Conservation (phyloP, 495 filamentous ascomycete genomes). For the Neurospora sp. region DNA sequence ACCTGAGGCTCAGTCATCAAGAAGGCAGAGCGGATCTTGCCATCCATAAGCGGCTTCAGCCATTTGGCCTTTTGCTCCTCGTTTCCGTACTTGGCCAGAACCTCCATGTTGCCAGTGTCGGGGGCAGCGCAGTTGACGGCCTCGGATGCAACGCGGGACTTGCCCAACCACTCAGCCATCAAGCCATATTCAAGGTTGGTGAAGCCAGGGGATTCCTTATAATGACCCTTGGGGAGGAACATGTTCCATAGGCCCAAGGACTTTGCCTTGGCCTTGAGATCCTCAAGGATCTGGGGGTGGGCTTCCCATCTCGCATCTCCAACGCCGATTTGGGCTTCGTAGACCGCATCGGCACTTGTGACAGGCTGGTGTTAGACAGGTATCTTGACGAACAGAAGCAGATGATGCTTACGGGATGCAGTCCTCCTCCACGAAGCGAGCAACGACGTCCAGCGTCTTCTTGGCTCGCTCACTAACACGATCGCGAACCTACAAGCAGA, state of each 20-base stretch:
- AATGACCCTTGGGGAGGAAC: slow-evolving; percentile 91
- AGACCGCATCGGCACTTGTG: slow-evolving; percentile 58
- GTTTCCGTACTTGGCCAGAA: slow-evolving; percentile 85
- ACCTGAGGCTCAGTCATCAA: slow-evolving; percentile 88
- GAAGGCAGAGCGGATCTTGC: slow-evolving; percentile 80
- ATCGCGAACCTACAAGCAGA: slow-evolving; percentile 31
- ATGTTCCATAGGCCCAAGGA: slow-evolving; percentile 95
- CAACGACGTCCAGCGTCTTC: slow-evolving; percentile 59
- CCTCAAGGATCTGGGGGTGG: slow-evolving; percentile 74
- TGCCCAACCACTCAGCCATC: slow-evolving; percentile 86
- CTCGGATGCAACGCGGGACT: slow-evolving; percentile 68
- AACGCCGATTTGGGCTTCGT: slow-evolving; percentile 66
- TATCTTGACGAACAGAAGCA: not conserved
- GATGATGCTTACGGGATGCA: slow-evolving; percentile 57
- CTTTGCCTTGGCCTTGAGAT: slow-evolving; percentile 75
- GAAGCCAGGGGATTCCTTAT: slow-evolving; percentile 85
- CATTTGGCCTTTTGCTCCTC: slow-evolving; percentile 82
- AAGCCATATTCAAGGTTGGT: slow-evolving; percentile 86
- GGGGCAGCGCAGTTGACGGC: slow-evolving; percentile 87
- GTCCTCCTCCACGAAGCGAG: slow-evolving; percentile 94
- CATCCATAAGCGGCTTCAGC: slow-evolving; percentile 74
- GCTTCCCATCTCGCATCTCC: slow-evolving; percentile 64
- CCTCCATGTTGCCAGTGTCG: slow-evolving; percentile 95
- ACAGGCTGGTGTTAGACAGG: slow-evolving; percentile 6
- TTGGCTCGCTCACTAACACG: slow-evolving; percentile 73